Percentiles rank a stretch among this genome's conserved stretches.
Evolutionary conservation across 805 yeast genomes (phyloP).

Genomic region (Hanseniaspora meyeri): DNA sequence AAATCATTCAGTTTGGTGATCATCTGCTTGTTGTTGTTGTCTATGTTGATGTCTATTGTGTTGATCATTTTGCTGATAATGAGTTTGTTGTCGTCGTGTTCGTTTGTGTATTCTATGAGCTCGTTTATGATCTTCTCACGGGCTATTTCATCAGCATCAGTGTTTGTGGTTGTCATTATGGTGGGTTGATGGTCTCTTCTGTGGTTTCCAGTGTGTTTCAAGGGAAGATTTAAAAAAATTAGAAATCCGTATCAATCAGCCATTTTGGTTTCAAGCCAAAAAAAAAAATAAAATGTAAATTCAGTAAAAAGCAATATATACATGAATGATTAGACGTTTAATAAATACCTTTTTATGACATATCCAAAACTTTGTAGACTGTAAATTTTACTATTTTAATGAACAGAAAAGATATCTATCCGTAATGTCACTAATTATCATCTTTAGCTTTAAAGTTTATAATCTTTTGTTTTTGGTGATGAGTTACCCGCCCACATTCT

Average conservation of each 20-base stretch:
- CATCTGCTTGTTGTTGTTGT: not conserved
- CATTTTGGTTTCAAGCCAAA: too few species aligned
- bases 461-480: too few species aligned
- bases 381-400: too few species aligned
- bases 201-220: not conserved
- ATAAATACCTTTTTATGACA: too few species aligned
- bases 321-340: too few species aligned
- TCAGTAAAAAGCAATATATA: too few species aligned
- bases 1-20: not conserved
- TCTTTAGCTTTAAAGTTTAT: too few species aligned
- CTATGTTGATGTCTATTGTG: conserved; percentile 1
- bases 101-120: not conserved
- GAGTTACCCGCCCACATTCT: too few species aligned
- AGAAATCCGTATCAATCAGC: not conserved
- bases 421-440: too few species aligned
- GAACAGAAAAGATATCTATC: too few species aligned
- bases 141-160: not conserved
- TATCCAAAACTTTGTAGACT: too few species aligned
- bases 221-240: not conserved
- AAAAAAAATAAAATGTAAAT: too few species aligned
- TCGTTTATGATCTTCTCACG: not conserved
- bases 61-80: not conserved
- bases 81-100: not conserved
- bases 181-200: not conserved
- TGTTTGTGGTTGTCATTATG: not conserved